phyloP scores from a whole-genome alignment of 2,329 filamentous ascomycete species.

The Metarhizium sp. region DNA sequence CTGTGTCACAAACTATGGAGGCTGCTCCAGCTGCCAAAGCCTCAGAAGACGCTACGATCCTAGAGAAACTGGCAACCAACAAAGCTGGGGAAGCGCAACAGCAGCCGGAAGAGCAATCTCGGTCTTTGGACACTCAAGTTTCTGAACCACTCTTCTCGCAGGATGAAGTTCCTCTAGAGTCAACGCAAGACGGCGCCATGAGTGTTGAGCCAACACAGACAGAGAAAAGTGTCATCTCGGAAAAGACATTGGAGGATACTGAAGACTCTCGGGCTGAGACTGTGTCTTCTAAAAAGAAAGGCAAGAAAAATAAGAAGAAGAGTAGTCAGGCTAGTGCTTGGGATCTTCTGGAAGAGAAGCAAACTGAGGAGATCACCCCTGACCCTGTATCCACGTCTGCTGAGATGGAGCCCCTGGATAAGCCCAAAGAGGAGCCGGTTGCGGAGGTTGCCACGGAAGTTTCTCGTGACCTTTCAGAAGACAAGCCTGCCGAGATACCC shows the following conservation, averaged over 20 bases:
- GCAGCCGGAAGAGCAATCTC: constrained; percentile 1
- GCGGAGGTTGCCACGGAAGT: neutral
- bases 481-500: neutral
- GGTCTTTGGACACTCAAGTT: constrained; percentile 9
- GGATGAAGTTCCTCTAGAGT: constrained; percentile 14
- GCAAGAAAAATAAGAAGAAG: constrained; percentile 25
- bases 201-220: constrained; percentile 15
- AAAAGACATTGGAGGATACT: neutral
- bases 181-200: constrained; percentile 14
- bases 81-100: neutral
- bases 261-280: constrained; percentile 7
- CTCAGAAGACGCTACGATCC: neutral
- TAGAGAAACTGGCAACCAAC: neutral
- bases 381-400: neutral
- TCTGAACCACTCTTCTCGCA: constrained; percentile 22
- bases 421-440: neutral
- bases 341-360: constrained; percentile 8
- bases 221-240: constrained; percentile 7
- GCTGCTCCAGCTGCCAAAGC: neutral
- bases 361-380: neutral
- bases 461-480: neutral
- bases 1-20: neutral
- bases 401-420: neutral
- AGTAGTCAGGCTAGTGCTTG: constrained; percentile 8
- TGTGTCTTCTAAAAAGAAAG: constrained; percentile 17